Evolutionary conservation across 192 early-diverging fungal species (phyloP), one percentile per base, ranked within the genome.

Genomic region (Rhizoclosmatium globosum): DNA sequence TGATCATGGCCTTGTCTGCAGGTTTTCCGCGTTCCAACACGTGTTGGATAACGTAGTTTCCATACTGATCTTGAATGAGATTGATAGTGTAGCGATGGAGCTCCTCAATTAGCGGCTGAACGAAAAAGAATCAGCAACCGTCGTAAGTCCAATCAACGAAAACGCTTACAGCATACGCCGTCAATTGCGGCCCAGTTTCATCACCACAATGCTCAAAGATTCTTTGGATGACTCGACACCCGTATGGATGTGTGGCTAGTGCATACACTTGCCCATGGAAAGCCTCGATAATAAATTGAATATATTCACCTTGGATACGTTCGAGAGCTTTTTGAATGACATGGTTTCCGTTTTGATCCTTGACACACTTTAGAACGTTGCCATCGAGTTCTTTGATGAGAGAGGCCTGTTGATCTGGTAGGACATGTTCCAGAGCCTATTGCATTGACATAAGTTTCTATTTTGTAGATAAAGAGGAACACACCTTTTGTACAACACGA

Each of bases 141-240:
- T 47, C 15, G 31, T 31, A 31, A 31, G 43, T 47, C 39, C 11
- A 31, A 39, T 39, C 48, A 73, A 75, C 13, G 13, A 46, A 71
- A 70, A 39, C 11, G 31, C 45, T 21, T 58, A 78, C 66, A 17
- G 77, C 66, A 61, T 78, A 76, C 17, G 77, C 77, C 4, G 77
- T 78, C 68, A 78, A 67, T 43, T 76, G 74, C 11, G 74, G 74
- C 13, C 74, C 74, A 65, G n/a, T 76, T 62, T 89, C 88, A 44
- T 98, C 96, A n/a, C 93, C 88, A 84, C 96, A 99, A 84, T 99
- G 95, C 84, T 99, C 98, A 91, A 99, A 99, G 90, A 99, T 99
- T 13, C 98, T 91, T 84, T 99, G 98, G 68, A 99, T 98, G 44
- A 99, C 98, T 39, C 98, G 93, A 78, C 98, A 99, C 47, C 98